Evolutionary conservation across 2,329 filamentous ascomycete genomes (phyloP).

Genomic region (Cladosporium sphaerospermum): DNA sequence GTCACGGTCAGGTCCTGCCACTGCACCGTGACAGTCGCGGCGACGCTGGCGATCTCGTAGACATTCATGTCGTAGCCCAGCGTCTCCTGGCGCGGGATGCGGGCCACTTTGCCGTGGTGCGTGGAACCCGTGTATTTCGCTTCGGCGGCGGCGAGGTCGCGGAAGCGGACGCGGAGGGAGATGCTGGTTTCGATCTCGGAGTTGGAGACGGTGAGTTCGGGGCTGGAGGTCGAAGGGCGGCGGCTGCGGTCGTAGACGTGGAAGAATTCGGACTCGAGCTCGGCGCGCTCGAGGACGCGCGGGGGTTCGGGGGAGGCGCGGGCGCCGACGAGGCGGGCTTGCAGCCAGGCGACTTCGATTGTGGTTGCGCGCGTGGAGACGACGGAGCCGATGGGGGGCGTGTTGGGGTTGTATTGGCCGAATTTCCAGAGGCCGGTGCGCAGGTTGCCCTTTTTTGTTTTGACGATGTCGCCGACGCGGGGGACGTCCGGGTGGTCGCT

Average conservation of each 20-base stretch:
- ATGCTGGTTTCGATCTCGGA: slow-evolving; percentile 29
- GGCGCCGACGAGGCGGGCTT: slow-evolving; percentile 29
- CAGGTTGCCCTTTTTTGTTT: slow-evolving; percentile 47
- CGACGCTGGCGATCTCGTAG: slow-evolving; percentile 45
- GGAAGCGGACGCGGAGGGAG: slow-evolving; percentile 45
- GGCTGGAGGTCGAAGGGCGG: slow-evolving; percentile 2
- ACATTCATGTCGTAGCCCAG: slow-evolving; percentile 55
- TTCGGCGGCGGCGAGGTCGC: slow-evolving; percentile 45
- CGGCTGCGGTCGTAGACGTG: slow-evolving; percentile 36
- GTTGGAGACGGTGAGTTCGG: slow-evolving; percentile 24
- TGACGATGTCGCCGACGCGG: slow-evolving; percentile 41
- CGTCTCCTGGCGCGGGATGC: slow-evolving; percentile 42
- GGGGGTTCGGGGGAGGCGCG: slow-evolving; percentile 22
- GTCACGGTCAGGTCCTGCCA: slow-evolving; percentile 55
- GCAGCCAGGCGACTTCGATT: slow-evolving; percentile 49
- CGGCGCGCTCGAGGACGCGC: slow-evolving; percentile 25
- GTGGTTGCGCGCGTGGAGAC: slow-evolving; percentile 43
- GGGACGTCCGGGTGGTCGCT: slow-evolving; percentile 9
- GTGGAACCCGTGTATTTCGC: slow-evolving; percentile 44
- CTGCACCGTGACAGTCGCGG: slow-evolving; percentile 47
- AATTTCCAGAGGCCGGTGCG: slow-evolving; percentile 48
- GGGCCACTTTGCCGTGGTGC: slow-evolving; percentile 36
- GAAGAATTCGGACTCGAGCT: slow-evolving; percentile 39
- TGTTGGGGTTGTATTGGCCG: slow-evolving; percentile 46
- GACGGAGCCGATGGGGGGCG: slow-evolving; percentile 46